Evolutionary conservation across 345 rosid genomes (phyloP).

Genomic region (Linum tenue): DNA sequence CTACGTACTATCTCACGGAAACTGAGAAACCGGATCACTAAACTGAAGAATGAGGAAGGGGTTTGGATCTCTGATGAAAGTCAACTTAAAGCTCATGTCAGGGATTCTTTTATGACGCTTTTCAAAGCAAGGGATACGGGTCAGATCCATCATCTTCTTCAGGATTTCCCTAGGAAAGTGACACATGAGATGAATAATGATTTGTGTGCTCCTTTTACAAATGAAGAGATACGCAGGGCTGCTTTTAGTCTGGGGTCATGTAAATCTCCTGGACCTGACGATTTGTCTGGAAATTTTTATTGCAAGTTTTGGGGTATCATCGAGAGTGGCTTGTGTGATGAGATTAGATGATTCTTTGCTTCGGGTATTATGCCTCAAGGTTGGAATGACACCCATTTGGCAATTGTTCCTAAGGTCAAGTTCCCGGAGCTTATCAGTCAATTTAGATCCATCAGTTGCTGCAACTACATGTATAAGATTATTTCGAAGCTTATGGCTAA

Average conservation of each 20-base stretch:
- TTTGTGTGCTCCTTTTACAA: not conserved
- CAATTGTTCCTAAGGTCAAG: not conserved
- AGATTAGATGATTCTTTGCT: too few species aligned
- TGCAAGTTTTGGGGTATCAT: not conserved
- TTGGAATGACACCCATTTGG: not conserved
- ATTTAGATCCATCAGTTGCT: not conserved
- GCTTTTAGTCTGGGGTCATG: not conserved
- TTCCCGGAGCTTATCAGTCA: not conserved
- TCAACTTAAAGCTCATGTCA: too few species aligned
- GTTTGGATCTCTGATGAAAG: too few species aligned
- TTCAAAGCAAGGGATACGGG: too few species aligned
- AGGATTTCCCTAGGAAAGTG: too few species aligned
- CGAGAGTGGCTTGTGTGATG: not conserved
- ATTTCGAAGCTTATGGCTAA: not conserved
- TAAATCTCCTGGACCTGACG: not conserved
- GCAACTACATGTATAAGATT: not conserved
- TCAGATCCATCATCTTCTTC: too few species aligned
- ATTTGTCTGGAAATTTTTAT: not conserved
- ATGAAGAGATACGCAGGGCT: not conserved
- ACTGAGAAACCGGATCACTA: too few species aligned
- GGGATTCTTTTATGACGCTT: too few species aligned
- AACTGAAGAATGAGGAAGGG: too few species aligned
- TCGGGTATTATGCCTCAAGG: not conserved
- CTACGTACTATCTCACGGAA: too few species aligned
- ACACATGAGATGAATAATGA: too few species aligned